Evolutionary conservation across 2,329 filamentous ascomycete species (phyloP), one percentile per base, ranked within the genome.

Genomic region (Penicillium crustosum): DNA sequence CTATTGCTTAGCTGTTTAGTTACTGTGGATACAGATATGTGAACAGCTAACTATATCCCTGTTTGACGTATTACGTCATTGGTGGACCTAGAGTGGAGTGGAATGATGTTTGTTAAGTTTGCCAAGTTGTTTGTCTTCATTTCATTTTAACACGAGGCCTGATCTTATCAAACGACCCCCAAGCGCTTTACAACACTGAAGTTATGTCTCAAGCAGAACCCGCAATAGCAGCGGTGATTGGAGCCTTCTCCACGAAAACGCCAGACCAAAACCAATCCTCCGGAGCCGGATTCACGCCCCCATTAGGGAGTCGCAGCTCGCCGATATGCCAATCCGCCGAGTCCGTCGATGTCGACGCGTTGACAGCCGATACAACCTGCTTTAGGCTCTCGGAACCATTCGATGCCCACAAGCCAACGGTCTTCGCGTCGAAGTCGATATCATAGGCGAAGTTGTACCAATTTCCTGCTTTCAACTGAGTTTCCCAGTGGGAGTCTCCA

Each of bases 381-480:
- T 75, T 79, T 23, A 91, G 76, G 21, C 82, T 75, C 36, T 82
- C 80, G 15, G 78, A 77, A 36, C 86, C 87, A 17, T 84, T 87
- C 0, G 86, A 89, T 73, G 90, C 86, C 83, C 86, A 90, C 74
- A 90, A 86, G 13, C 82, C 83, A 31, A 91, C 86, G 6, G 81
- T 84, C 63, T 81, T 77, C 39, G 78, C 81, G 17, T 73, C 75
- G 67, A 91, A 91, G 77, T 91, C 83, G 60, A 90, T 89, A 70
- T 86, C 87, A 68, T 90, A 90, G 48, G 87, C 88, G 66, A 90
- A 81, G 70, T 91, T 91, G 73, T 91, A 88, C 88, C 88, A 91
- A 12, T 86, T 83, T 41, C 81, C 84, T 1, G 87, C 79, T 53
- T 79, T 79, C 72, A 88, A 86, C 60, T 83, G 78, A 1, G 81